Evolutionary conservation across 1,284 basidiomycete species (phyloP).

Genomic region (Laetiporus sulphureus): DNA sequence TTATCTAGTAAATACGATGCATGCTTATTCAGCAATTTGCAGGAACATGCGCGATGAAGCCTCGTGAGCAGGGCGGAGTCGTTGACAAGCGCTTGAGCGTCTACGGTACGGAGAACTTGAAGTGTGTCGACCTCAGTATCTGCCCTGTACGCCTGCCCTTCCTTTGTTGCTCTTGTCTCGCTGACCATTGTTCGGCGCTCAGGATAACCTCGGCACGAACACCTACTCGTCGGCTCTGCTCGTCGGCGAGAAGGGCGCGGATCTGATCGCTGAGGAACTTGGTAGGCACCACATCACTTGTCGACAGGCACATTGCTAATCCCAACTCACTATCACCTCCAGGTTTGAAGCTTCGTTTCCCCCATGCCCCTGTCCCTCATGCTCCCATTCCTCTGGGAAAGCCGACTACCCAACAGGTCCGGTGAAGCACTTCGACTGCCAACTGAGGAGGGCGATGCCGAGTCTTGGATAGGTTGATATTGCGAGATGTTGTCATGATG

Average conservation of each 20-base stretch:
- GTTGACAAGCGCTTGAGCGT: slow-evolving; percentile 69
- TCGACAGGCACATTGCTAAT: not conserved
- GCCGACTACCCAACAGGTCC: slow-evolving; percentile 41
- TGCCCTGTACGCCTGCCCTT: slow-evolving; percentile 42
- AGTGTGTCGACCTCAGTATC: slow-evolving; percentile 61
- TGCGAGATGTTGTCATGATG: too few relatives aligned
- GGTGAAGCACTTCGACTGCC: slow-evolving; percentile 10
- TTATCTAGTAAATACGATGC: not conserved
- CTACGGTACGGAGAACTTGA: slow-evolving; percentile 67
- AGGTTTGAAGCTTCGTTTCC: slow-evolving; percentile 56
- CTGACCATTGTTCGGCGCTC: not conserved
- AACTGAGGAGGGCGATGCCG: too few relatives aligned
- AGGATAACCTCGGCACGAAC: slow-evolving; percentile 69
- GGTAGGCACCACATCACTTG: slow-evolving; percentile 33
- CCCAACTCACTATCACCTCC: not conserved
- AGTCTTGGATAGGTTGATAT: too few relatives aligned
- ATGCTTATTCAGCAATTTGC: not conserved
- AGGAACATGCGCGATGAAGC: slow-evolving; percentile 61
- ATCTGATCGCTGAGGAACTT: slow-evolving; percentile 56
- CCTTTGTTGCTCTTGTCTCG: too few relatives aligned
- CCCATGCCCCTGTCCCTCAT: slow-evolving; percentile 66
- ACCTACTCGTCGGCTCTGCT: slow-evolving; percentile 65
- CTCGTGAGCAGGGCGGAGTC: slow-evolving; percentile 70
- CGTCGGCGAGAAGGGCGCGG: slow-evolving; percentile 64
- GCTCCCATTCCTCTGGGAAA: slow-evolving; percentile 53